phyloP scores from a whole-genome alignment of 2,329 filamentous ascomycete genomes.

The Thyridium curvatum region DNA sequence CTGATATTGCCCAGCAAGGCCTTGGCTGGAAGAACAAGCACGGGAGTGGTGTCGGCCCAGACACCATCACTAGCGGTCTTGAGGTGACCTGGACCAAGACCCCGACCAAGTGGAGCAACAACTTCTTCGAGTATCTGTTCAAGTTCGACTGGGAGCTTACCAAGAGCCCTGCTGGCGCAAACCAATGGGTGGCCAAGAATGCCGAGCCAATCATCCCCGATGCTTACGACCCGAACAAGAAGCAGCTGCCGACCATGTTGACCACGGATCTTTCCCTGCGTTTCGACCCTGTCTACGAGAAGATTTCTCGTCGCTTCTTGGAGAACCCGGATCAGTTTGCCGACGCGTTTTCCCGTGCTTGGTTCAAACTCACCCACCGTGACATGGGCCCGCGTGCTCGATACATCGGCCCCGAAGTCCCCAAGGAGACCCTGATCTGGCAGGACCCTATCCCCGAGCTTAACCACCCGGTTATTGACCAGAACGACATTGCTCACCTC shows the following conservation, averaged over 20 bases:
- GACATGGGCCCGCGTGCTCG: conserved; percentile 67
- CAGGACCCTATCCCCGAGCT: conserved; percentile 64
- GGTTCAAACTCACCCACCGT: conserved; percentile 81
- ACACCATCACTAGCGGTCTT: conserved; percentile 70
- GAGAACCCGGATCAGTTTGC: conserved; percentile 62
- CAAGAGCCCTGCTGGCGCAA: conserved; percentile 69
- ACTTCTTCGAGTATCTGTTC: conserved; percentile 71
- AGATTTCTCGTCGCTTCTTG: conserved; percentile 66
- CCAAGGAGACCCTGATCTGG: conserved; percentile 64
- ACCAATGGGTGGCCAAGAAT: conserved; percentile 72
- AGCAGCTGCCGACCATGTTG: conserved; percentile 70
- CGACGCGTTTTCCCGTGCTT: conserved; percentile 65
- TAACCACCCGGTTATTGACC: conserved; percentile 51
- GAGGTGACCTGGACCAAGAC: conserved; percentile 77
- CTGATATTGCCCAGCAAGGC: conserved; percentile 59
- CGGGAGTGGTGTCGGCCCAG: conserved; percentile 59
- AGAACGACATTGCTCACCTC: conserved; percentile 55
- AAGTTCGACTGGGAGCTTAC: conserved; percentile 71
- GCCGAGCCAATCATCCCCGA: conserved; percentile 63
- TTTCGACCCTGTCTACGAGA: conserved; percentile 66
- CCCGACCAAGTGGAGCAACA: conserved; percentile 69
- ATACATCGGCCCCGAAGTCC: conserved; percentile 70
- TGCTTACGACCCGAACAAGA: conserved; percentile 62
- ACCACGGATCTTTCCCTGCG: conserved; percentile 69
- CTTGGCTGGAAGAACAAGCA: conserved; percentile 66